A percentile compares a stretch with the other conserved stretches of the same genome.
Conservation (phyloP, 345 rosid genomes). For the Salix arbutifolia region DNA sequence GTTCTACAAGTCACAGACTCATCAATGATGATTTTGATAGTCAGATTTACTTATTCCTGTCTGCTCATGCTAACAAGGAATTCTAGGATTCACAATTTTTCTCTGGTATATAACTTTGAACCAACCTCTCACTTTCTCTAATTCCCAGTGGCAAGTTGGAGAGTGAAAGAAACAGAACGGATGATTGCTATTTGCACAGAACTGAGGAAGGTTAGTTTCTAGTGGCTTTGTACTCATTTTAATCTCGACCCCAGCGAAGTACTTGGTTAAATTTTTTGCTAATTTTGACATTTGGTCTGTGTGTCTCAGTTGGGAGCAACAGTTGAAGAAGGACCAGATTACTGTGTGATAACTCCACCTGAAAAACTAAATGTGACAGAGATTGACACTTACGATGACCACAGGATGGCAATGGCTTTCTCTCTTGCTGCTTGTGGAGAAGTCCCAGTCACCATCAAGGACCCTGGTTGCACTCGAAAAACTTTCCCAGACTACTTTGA, state of each 20-base stretch:
- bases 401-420: constrained; percentile 98
- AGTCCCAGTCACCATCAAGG: constrained; percentile 87
- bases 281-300: constrained; percentile 1
- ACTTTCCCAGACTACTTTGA: constrained; percentile 96
- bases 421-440: constrained; percentile 95
- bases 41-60: background rate
- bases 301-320: constrained; percentile 77
- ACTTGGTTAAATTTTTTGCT: background rate
- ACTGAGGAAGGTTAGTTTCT: constrained; percentile 61
- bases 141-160: constrained; percentile 91
- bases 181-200: constrained; percentile 98
- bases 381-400: constrained; percentile 94
- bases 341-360: constrained; percentile 92
- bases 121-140: background rate
- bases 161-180: constrained; percentile 96
- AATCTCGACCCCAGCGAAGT: background rate
- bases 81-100: background rate
- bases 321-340: constrained; percentile 96
- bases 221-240: background rate
- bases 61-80: constrained; percentile 1
- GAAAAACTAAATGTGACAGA: constrained; percentile 63
- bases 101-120: background rate
- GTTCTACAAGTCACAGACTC: background rate
- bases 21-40: background rate
- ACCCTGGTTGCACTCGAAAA: constrained; percentile 87